phyloP scores from a whole-genome alignment of 2,329 filamentous ascomycete species.

The Verticillium nonalfalfae region DNA sequence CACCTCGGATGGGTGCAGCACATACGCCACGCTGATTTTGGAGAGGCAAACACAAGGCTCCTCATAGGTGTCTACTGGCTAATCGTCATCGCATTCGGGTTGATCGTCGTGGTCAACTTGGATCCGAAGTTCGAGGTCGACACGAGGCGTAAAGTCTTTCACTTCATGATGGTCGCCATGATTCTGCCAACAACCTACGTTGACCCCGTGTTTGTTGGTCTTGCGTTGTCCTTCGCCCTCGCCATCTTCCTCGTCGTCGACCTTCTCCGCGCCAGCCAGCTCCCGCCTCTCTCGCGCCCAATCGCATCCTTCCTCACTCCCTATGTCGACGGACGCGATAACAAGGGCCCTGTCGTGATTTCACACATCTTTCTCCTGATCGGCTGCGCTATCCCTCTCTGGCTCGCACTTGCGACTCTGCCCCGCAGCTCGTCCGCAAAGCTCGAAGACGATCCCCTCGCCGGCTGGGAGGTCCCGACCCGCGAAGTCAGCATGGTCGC shows the following conservation, averaged over 20 bases:
- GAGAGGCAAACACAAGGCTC: slow-evolving; percentile 77
- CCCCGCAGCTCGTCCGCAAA: slow-evolving; percentile 32
- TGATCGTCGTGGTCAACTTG: slow-evolving; percentile 68
- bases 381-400: slow-evolving; percentile 89
- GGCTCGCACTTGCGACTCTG: slow-evolving; percentile 74
- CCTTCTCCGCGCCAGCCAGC: slow-evolving; percentile 80
- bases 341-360: slow-evolving; percentile 89
- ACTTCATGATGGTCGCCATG: slow-evolving; percentile 98
- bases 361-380: slow-evolving; percentile 94
- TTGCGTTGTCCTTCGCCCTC: slow-evolving; percentile 75
- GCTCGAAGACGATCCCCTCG: slow-evolving; percentile 35
- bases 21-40: slow-evolving; percentile 58
- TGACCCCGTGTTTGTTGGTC: slow-evolving; percentile 75
- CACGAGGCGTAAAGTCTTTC: slow-evolving; percentile 92
- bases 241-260: slow-evolving; percentile 85
- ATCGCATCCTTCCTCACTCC: slow-evolving; percentile 84
- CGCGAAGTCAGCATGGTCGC: slow-evolving; percentile 86
- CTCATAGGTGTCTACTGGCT: slow-evolving; percentile 69
- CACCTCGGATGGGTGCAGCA: slow-evolving; percentile 56
- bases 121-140: slow-evolving; percentile 82
- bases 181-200: slow-evolving; percentile 80
- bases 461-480: slow-evolving; percentile 68
- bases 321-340: slow-evolving; percentile 89
- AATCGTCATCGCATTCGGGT: slow-evolving; percentile 60
- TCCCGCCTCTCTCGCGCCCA: slow-evolving; percentile 82